Base-by-base conservation (phyloP, 176 grass and related monocot species). In the Oryza glumipatula region DNA sequence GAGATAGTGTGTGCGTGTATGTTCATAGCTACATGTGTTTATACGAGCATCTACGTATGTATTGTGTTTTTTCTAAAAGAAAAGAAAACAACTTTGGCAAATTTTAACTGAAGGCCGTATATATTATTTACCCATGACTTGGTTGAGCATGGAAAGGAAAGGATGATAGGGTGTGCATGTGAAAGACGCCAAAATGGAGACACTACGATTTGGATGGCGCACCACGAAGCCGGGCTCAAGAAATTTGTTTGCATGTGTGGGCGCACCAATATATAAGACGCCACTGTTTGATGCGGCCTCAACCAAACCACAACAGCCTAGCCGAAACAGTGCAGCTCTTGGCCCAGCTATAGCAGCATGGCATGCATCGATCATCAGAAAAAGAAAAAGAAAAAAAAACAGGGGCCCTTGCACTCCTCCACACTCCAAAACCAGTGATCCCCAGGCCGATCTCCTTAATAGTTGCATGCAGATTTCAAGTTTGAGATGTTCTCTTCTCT, bases 321-420 rank as follows among this genome's bases (percentile, higher is more conserved):
- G 79, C 72, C 64, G 17, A 82, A 82, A 82, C 11, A 82, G 85
- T 76, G 30, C n/a, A 63, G 21, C 21, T 9, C 22, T 54, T 75
- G 19, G 33, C 47, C 73, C 75, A 33, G 51, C 11, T 32, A 52
- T 23, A 63, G 58, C 58, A 63, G 58, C 58, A 63, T 63, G 58
- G 19, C 21, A 41, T 41, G 39, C 39, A 63, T 24, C 26, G 24
- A 83, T 65, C 70, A 74, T 32, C 30, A 32, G 30, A 32, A 32
- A 32, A 32, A 32, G 52, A 9, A 43, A 43, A 43, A 28, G 28
- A 32, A 32, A 41, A 41, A 41, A 4, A 36, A 11, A 1, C 39
- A 13, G 38, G 45, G 49, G 14, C 12, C 21, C 67, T 41, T 39
- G 49, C 49, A 22, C 39, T 6, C 39, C 70, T 19, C 2, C 11